These are phyloP conservation scores for Ophiostoma triangulosporum DNA, from an alignment of 2,329 filamentous ascomycete species.

Conservation along the genomic window DNA sequence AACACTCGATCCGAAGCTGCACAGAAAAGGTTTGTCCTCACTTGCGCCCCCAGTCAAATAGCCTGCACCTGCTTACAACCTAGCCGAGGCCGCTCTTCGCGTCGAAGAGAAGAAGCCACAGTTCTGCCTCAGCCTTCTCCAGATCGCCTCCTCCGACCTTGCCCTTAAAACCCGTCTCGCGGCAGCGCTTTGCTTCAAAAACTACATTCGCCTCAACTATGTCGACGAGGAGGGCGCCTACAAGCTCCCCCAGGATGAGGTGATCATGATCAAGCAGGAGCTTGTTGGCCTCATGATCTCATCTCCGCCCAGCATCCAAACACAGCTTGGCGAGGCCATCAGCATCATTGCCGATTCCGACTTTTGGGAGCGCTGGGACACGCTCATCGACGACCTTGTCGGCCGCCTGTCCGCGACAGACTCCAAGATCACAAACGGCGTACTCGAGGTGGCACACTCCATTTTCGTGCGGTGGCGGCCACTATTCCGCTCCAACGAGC, in stretches of 20 bases:
- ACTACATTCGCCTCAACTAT: slow-evolving; percentile 91
- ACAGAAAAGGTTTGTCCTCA: slow-evolving; percentile 60
- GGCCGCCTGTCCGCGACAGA: slow-evolving; percentile 72
- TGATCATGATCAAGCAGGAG: slow-evolving; percentile 82
- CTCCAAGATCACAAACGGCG: slow-evolving; percentile 77
- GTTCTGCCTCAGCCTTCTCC: slow-evolving; percentile 78
- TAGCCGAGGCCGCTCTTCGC: slow-evolving; percentile 72
- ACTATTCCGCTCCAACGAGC: slow-evolving; percentile 79
- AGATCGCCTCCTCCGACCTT: slow-evolving; percentile 69
- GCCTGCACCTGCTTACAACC: slow-evolving; percentile 9
- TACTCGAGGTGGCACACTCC: slow-evolving; percentile 92
- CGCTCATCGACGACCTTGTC: slow-evolving; percentile 72
- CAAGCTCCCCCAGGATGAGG: slow-evolving; percentile 71
- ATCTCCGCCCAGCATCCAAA: slow-evolving; percentile 74
- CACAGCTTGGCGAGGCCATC: slow-evolving; percentile 90
- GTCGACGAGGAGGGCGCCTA: slow-evolving; percentile 91
- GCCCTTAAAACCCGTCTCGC: slow-evolving; percentile 71
- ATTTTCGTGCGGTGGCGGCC: slow-evolving; percentile 96
- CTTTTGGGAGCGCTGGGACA: slow-evolving; percentile 93
- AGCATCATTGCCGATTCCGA: slow-evolving; percentile 96
- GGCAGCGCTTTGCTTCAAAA: slow-evolving; percentile 92
- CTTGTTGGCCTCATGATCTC: slow-evolving; percentile 94
- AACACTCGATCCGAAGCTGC: slow-evolving; percentile 75
- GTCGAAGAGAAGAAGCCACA: slow-evolving; percentile 68
- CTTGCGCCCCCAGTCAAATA: no score